Base-by-base conservation (phyloP, 2,329 filamentous ascomycete species). In the Colletotrichum australisinense region DNA sequence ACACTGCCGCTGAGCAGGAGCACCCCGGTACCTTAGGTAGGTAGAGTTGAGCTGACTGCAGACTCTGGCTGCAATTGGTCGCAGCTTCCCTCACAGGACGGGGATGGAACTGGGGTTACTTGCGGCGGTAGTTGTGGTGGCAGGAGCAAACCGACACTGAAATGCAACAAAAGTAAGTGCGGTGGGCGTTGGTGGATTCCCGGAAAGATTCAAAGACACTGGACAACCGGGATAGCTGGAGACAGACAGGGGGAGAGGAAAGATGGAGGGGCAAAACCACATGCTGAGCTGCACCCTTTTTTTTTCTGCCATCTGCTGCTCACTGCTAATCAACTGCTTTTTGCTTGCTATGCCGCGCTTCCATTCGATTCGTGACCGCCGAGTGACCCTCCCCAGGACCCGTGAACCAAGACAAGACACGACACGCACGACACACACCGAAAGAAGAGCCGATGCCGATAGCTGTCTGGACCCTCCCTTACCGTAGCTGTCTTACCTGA, bases 401-500 rank as follows among this genome's bases (percentile, higher is more conserved):
- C 16, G 38, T 42, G 38, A 42, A 42, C 26, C 24, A 57, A 59
- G 35, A 42, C 35, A 60, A 38, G 28, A 49, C 63, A 71, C 66
- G 57, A 69, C 57, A 72, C 5, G 16, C 46, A 30, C 66, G 64
- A 72, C 64, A 72, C 8, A 22, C 46, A 30, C 62, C 32, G 56
- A 62, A n/a, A 35, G 62, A 58, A 28, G 60, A 56, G 62, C 49
- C 49, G 62, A 28, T 30, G n/a, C 49, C 67, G 62, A 30, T 22
- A 62, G 56, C 68, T 67, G 55, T 67, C 63, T 71, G 68, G 52
- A 58, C 66, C 70, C 70, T 73, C 70, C 70, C 70, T 65, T 73
- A 58, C 69, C 53, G 63, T 65, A 65, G 16, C 63, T 65, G 42
- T 49, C 42, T 49, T 49, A 49, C 42, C 42, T 49, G 42, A 49